Conservation (phyloP, 345 rosid species). For the sweet orange (Citrus sinensis) region DVS_A1.0 CM039165.1:37789501-37790000, state of each 20-base stretch:
- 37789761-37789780: slow-evolving; percentile 49
- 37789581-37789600: too few relatives aligned
- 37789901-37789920: slow-evolving; percentile 42
- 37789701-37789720: slow-evolving; percentile 40
- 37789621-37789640: too few relatives aligned
- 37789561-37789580: too few relatives aligned
- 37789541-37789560: too few relatives aligned
- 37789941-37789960: neutral
- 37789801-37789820: slow-evolving; percentile 42
- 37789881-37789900: slow-evolving; percentile 36
- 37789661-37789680: neutral
- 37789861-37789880: slow-evolving; percentile 40
- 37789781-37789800: slow-evolving; percentile 38
- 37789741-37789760: slow-evolving; percentile 30
- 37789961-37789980: too few relatives aligned
- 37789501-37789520: too few relatives aligned
- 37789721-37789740: slow-evolving; percentile 48
- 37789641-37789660: too few relatives aligned
- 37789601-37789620: too few relatives aligned
- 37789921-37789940: slow-evolving; percentile 36
- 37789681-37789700: slow-evolving; percentile 30
- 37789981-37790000: too few relatives aligned
- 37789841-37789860: slow-evolving; percentile 33
- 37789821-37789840: slow-evolving; percentile 63
- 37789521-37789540: too few relatives aligned